A percentile compares a stretch with the other conserved stretches of the same genome.
Conservation (phyloP, 768 basidiomycete genomes). For the Suillus discolor region DNA sequence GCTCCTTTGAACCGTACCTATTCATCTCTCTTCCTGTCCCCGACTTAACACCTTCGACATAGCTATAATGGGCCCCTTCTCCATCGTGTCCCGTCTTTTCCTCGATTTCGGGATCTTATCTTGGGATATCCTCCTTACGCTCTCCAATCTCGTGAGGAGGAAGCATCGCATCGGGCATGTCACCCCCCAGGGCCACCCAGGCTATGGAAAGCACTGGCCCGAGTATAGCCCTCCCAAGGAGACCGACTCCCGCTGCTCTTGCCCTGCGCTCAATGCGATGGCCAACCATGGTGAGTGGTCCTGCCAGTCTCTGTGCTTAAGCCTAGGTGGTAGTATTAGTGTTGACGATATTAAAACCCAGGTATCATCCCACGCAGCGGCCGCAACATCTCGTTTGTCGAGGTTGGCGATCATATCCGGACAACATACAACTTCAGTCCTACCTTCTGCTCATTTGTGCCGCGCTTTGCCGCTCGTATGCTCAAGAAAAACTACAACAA, state of each 20-base stretch:
- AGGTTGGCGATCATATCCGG: slow-evolving; percentile 43
- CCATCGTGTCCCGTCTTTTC: background rate
- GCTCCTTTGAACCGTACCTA: background rate
- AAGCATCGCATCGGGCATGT: slow-evolving; percentile 51
- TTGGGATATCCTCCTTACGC: slow-evolving; percentile 55
- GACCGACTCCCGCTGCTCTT: slow-evolving; percentile 71
- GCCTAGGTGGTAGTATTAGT: background rate
- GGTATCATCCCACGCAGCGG: slow-evolving; percentile 62
- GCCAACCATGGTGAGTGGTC: slow-evolving; percentile 71
- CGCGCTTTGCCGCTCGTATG: slow-evolving; percentile 59
- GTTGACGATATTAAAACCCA: slow-evolving; percentile 9
- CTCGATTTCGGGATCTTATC: slow-evolving; percentile 33
- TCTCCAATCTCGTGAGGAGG: slow-evolving; percentile 54
- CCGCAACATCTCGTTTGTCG: slow-evolving; percentile 64
- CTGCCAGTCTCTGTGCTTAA: background rate
- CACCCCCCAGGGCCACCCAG: slow-evolving; percentile 55
- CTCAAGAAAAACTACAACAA: slow-evolving; percentile 55
- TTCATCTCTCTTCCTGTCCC: background rate
- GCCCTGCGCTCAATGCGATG: slow-evolving; percentile 78
- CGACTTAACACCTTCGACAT: background rate
- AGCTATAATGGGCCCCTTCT: background rate
- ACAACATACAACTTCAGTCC: slow-evolving; percentile 71
- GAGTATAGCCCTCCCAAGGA: slow-evolving; percentile 58
- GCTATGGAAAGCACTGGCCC: slow-evolving; percentile 69
- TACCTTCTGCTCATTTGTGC: slow-evolving; percentile 68